Evolutionary conservation across 495 filamentous ascomycete species (phyloP).

Genomic region (Penicilliopsis zonata): DNA sequence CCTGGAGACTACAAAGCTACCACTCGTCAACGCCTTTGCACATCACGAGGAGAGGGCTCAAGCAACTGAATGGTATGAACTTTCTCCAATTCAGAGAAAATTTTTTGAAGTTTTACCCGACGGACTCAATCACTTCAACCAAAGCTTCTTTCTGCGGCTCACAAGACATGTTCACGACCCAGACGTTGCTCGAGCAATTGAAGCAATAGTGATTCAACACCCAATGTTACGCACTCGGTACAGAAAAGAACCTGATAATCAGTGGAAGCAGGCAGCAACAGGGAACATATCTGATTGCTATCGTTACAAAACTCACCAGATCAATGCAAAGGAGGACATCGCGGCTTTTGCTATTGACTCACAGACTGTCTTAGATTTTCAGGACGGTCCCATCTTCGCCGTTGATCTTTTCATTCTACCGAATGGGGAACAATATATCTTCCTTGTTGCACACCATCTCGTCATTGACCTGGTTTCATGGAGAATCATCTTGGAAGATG

Average conservation of each 20-base stretch:
- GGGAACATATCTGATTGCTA: slow-evolving; percentile 5
- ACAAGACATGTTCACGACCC: slow-evolving; percentile 22
- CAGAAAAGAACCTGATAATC: slow-evolving; percentile 7
- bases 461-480: slow-evolving; percentile 45
- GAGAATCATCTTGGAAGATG: slow-evolving; percentile 40
- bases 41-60: slow-evolving; percentile 1
- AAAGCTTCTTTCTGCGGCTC: slow-evolving; percentile 43
- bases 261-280: slow-evolving; percentile 17
- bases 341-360: background rate
- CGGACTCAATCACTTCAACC: slow-evolving; percentile 45
- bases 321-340: slow-evolving; percentile 2
- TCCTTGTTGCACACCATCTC: slow-evolving; percentile 39
- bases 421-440: slow-evolving; percentile 28
- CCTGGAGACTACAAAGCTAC: background rate
- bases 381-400: slow-evolving; percentile 13
- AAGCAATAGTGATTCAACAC: slow-evolving; percentile 42
- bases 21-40: slow-evolving; percentile 4
- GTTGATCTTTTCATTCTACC: slow-evolving; percentile 27
- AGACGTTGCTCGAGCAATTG: slow-evolving; percentile 31
- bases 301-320: slow-evolving; percentile 2
- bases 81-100: slow-evolving; percentile 51
- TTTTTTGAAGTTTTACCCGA: slow-evolving; percentile 38
- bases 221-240: slow-evolving; percentile 52
- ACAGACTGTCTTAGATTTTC: slow-evolving; percentile 9
- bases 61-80: slow-evolving; percentile 11